Percentiles rank a stretch among this genome's conserved stretches.
Conservation (phyloP, 1,284 basidiomycete genomes). For the Apiotrichum veenhuisii region DNA sequence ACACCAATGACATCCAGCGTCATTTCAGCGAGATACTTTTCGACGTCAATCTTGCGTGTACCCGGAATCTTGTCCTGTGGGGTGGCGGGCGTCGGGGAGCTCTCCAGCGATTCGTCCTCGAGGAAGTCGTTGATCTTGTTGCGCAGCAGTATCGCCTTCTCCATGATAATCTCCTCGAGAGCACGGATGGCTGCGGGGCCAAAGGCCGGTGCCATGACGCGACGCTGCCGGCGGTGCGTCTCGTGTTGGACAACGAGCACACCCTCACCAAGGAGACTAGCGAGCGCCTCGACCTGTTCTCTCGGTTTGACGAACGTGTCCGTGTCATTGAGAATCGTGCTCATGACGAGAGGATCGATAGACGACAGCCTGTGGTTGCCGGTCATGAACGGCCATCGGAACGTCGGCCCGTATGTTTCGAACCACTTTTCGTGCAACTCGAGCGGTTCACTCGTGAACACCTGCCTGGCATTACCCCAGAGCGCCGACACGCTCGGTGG, state of each 20-base stretch:
- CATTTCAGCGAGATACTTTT: slow-evolving; percentile 59
- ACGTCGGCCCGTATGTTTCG: slow-evolving; percentile 22
- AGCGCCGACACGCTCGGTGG: slow-evolving; percentile 15
- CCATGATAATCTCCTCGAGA: slow-evolving; percentile 61
- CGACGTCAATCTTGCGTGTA: slow-evolving; percentile 52
- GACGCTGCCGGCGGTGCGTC: slow-evolving; percentile 55
- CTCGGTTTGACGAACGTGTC: slow-evolving; percentile 66
- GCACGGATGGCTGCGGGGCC: slow-evolving; percentile 40
- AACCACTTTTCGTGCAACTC: slow-evolving; percentile 24
- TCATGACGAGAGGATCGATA: slow-evolving; percentile 60
- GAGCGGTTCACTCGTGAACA: slow-evolving; percentile 19
- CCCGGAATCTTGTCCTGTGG: neutral
- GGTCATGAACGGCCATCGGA: slow-evolving; percentile 21
- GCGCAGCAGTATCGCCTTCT: slow-evolving; percentile 59
- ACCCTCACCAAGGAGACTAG: slow-evolving; percentile 40
- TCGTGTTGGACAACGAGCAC: slow-evolving; percentile 50
- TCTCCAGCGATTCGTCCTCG: slow-evolving; percentile 49
- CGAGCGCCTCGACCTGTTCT: slow-evolving; percentile 58
- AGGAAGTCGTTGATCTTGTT: slow-evolving; percentile 16
- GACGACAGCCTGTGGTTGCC: slow-evolving; percentile 54
- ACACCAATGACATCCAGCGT: slow-evolving; percentile 65
- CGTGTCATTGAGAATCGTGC: slow-evolving; percentile 59
- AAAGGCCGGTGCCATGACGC: slow-evolving; percentile 51
- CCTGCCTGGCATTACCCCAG: slow-evolving; percentile 20
- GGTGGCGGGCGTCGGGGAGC: slow-evolving; percentile 51